These are phyloP conservation scores for Hymenoscyphus infarciens DNA, from an alignment of 2,329 filamentous ascomycete genomes.

Conservation along the genomic window DNA sequence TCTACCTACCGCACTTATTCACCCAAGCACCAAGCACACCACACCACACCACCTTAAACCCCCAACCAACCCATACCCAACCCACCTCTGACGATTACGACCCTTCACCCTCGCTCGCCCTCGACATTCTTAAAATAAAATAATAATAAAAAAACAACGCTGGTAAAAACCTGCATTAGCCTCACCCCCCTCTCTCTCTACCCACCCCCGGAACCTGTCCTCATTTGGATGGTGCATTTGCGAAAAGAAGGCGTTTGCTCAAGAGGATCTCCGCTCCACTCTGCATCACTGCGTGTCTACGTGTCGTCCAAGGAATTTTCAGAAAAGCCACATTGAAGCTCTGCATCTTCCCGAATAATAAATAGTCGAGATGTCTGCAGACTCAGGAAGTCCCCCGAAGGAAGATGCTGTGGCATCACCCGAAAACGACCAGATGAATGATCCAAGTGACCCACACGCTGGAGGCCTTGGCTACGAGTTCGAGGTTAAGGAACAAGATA, in stretches of 20 bases:
- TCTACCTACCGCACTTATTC: background rate
- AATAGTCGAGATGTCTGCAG: constrained; percentile 84
- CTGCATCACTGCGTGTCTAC: constrained; percentile 26
- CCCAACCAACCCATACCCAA: constrained; percentile 4
- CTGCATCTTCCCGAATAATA: constrained; percentile 45
- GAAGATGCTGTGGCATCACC: constrained; percentile 88
- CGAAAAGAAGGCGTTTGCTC: constrained; percentile 27
- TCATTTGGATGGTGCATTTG: constrained; percentile 22
- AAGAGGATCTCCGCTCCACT: constrained; percentile 28
- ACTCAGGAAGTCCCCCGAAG: constrained; percentile 66
- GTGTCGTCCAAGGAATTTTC: constrained; percentile 34
- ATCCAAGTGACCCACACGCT: constrained; percentile 35
- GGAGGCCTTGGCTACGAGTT: constrained; percentile 78
- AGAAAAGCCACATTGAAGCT: constrained; percentile 20
- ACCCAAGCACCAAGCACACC: background rate
- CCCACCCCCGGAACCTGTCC: constrained; percentile 14
- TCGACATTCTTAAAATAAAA: constrained; percentile 12
- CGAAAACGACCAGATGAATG: constrained; percentile 92
- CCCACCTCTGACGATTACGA: constrained; percentile 18
- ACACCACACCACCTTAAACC: background rate
- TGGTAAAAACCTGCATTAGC: constrained; percentile 30
- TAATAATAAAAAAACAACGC: background rate
- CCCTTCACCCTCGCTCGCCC: constrained; percentile 2
- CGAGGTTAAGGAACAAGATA: constrained; percentile 98
- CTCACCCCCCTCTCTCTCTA: constrained; percentile 6